Evolutionary conservation across 2,329 filamentous ascomycete species (phyloP), one percentile per base, ranked within the genome.

Genomic region (Hortaea sp.): DNA sequence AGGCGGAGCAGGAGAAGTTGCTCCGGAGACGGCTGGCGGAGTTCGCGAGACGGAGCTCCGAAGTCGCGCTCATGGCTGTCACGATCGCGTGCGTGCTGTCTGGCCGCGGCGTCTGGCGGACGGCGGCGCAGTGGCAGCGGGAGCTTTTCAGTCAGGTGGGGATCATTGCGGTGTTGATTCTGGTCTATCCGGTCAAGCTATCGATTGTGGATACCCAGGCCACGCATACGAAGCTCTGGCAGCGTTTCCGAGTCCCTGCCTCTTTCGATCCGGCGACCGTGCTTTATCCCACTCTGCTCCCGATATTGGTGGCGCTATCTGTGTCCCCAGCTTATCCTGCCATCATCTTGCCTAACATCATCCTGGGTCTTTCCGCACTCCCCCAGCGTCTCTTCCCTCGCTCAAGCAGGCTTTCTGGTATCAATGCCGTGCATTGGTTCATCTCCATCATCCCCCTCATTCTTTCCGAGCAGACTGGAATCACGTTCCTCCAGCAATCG

Each of bases 261-360:
- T 75, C 78, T n/a, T 94, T 95, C 65, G 90, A 97, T 60, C 89
- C 88, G 2, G 90, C 90, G 5, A 87, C 89, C 7, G 73, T 95
- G n/a, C 66, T 95, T 47, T 97, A 95, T 62, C 90, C 90, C 12
- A 76, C 84, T 5, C 67, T 82, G 2, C 73, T 95, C 29, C 87
- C 89, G 1, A 67, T 89, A 11, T 73, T 89, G 40, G 83, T 92
- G 29, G 81, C 88, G 1, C 70, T 92, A 4, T 81, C 89, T 7
- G 73, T 95, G 38, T 78, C 81, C 6, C 72, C 75, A 43, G 74
- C 77, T 42, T 79, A 78, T 40, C 71, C 76, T 3, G 71, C 73
- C 11, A 72, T 81, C 9, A 63, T 95, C 13, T 67, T 94, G 6
- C 82, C 85, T 1, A 95, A 92, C 58, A 77, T 95, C 35, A 74